These are phyloP conservation scores for Talaromyces sp. DNA, from an alignment of 2,329 filamentous ascomycete species.

Conservation along the genomic window DNA sequence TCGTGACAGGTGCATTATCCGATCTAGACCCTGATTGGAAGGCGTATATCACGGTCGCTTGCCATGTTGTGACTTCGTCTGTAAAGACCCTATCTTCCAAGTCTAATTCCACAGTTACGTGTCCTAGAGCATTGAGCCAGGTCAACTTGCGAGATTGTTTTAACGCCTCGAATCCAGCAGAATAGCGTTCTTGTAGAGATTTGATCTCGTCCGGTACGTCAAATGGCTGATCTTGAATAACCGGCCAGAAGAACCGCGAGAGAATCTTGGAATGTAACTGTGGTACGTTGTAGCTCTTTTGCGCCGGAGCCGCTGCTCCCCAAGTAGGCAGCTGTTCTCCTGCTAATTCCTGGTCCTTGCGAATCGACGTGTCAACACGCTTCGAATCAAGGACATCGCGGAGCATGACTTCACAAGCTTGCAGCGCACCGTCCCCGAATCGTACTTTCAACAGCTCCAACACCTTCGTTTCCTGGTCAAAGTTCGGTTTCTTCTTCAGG, in stretches of 20 bases:
- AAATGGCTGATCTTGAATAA: constrained; percentile 57
- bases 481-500: constrained; percentile 60
- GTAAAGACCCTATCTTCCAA: constrained; percentile 73
- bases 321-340: constrained; percentile 26
- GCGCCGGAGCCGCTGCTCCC: constrained; percentile 24
- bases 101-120: constrained; percentile 75
- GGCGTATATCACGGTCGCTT: constrained; percentile 81
- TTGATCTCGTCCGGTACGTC: constrained; percentile 44
- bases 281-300: constrained; percentile 34
- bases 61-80: constrained; percentile 72
- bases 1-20: constrained; percentile 33
- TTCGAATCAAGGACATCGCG: constrained; percentile 83
- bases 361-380: constrained; percentile 65
- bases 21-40: constrained; percentile 56
- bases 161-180: constrained; percentile 69
- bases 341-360: constrained; percentile 47
- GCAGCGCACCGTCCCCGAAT: constrained; percentile 79
- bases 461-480: constrained; percentile 76
- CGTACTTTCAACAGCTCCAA: constrained; percentile 82
- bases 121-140: constrained; percentile 80
- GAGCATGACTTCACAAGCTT: constrained; percentile 96
- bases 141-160: constrained; percentile 82
- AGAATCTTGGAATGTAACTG: constrained; percentile 77
- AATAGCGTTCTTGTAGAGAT: constrained; percentile 66
- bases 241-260: constrained; percentile 90